Percentiles rank a stretch among this genome's conserved stretches.
These are phyloP conservation scores for Pyrus betulifolia DNA, from an alignment of 306 rosid genomes.

Conservation along the genomic window DNA sequence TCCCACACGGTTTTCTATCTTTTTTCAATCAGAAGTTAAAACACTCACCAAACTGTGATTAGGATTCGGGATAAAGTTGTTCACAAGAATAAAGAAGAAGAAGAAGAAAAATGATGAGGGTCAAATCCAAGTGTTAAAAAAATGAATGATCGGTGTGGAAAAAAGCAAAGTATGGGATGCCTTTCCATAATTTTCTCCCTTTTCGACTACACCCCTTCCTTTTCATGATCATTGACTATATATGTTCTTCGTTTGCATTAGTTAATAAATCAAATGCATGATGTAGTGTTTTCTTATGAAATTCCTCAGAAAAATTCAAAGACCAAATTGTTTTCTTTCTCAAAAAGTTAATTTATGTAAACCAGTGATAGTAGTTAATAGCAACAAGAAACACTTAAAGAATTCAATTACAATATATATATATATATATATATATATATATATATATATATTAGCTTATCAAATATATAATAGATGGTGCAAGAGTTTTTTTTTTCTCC, in stretches of 20 bases:
- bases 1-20: slow-evolving; percentile 8
- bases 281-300: neutral
- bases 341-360: neutral
- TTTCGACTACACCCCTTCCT: neutral
- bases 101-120: neutral
- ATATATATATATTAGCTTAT: too few species aligned
- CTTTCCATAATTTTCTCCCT: slow-evolving; percentile 1
- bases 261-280: neutral
- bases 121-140: slow-evolving; percentile 8
- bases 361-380: too few species aligned
- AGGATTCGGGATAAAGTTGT: neutral
- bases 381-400: neutral
- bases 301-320: neutral
- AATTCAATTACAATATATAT: too few species aligned
- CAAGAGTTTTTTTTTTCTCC: neutral
- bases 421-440: too few species aligned
- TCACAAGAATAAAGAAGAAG: neutral
- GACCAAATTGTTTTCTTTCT: neutral
- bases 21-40: neutral
- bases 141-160: slow-evolving; percentile 20
- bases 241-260: neutral
- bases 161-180: slow-evolving; percentile 27
- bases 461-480: neutral
- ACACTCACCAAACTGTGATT: slow-evolving; percentile 5
- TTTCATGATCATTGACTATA: slow-evolving; percentile 26